Evolutionary conservation across 2,329 filamentous ascomycete species (phyloP), one percentile per base, ranked within the genome.

Genomic region (Ascocoryne sarcoides): DNA sequence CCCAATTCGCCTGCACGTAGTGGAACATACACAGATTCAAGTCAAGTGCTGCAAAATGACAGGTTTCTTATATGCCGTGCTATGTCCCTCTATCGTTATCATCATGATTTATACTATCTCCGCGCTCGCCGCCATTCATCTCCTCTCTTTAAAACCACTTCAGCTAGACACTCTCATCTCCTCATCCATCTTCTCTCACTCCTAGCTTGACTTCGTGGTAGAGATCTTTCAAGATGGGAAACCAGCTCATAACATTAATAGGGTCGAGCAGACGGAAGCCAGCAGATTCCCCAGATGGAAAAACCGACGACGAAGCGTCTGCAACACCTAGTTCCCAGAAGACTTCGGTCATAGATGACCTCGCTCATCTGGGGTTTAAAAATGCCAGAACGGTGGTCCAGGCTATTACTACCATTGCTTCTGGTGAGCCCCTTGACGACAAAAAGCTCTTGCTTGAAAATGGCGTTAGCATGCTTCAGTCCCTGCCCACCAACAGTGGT

Each of bases 401-500:
- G 40, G 66, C 63, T 26, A 54, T 69, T 30, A 61, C 61, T 4
- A 63, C 62, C 2, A 50, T 69, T 29, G 65, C 64, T 2, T 61
- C 62, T 14, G 66, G 67, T n/a, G 60, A 66, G 32, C 66, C 67
- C 4, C 42, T 69, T 42, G 58, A 70, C 45, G 67, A 70, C 50
- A 69, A 69, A 49, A 57, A 69, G 21, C 53, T 65, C 4, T 42
- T 70, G 40, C 62, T 71, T 15, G 71, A 75, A 47, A 57, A 73
- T 56, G 70, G 68, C 14, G 69, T 75, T 2, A 55, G 65, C 10
- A 70, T 73, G 66, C 62, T 74, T 15, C 69, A 73, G 46, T 57
- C 60, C 1, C 55, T 73, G n/a, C 69, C 69, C 7, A 46, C 58
- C 10, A 68, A 71, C 55, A 72, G 68, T 48, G 63, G 67, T 10